phyloP scores from a whole-genome alignment of 176 grass and related monocot genomes.

The Eragrostis nindensis region DNA sequence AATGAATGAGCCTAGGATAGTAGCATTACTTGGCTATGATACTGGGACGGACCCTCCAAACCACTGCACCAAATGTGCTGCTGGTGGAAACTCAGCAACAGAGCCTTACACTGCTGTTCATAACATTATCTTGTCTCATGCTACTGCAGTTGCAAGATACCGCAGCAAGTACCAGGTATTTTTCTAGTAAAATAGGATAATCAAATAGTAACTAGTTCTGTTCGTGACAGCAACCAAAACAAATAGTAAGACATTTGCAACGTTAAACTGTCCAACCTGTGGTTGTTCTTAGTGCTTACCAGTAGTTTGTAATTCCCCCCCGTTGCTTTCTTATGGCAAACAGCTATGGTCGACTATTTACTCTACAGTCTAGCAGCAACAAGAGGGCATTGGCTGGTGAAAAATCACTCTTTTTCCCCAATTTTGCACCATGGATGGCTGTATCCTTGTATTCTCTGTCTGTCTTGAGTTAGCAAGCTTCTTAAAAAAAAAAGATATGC shows the following conservation, averaged over 20 bases:
- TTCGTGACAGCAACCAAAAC: too few species aligned
- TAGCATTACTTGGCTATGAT: conserved; percentile 64
- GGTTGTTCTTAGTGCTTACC: not conserved
- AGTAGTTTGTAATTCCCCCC: conserved; percentile 5
- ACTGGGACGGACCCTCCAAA: conserved; percentile 48
- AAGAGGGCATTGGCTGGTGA: too few species aligned
- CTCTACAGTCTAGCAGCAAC: too few species aligned
- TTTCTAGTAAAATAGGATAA: conserved; percentile 21
- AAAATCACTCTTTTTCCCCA: too few species aligned
- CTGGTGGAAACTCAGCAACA: conserved; percentile 65
- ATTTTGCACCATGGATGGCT: too few species aligned
- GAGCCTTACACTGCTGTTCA: conserved; percentile 77
- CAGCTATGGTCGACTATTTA: too few species aligned
- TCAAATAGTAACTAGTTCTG: too few species aligned
- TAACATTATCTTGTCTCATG: conserved; percentile 73
- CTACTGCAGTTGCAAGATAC: conserved; percentile 71
- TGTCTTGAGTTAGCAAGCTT: too few species aligned
- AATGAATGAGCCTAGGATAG: conserved; percentile 77
- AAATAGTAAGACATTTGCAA: not conserved
- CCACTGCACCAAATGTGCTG: conserved; percentile 47
- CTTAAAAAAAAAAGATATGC: too few species aligned
- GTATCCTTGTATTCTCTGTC: too few species aligned
- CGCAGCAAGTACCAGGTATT: conserved; percentile 74
- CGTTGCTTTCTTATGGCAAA: too few species aligned
- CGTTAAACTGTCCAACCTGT: not conserved